These are phyloP conservation scores for Blastocrithidia nonstop DNA, from an alignment of 208 protist genomes.

Conservation along the genomic window DNA sequence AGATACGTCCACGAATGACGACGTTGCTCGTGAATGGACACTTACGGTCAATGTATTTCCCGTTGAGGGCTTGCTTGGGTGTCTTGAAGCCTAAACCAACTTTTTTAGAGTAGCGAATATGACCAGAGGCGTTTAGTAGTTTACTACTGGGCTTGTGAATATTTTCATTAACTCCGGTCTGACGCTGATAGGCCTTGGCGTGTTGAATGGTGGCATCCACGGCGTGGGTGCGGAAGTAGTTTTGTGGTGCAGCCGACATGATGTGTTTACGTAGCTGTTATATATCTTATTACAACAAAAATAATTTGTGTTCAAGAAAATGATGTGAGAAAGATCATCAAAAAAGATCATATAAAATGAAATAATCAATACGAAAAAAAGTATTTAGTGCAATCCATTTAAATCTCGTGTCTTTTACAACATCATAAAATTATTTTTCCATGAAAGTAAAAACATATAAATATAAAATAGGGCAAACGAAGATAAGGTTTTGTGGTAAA, in stretches of 20 bases:
- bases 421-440: too few species aligned
- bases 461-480: neutral
- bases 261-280: too few species aligned
- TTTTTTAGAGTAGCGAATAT: slow-evolving; percentile 92
- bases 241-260: slow-evolving; percentile 13
- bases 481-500: neutral
- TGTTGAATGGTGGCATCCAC: slow-evolving; percentile 83
- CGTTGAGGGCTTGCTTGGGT: slow-evolving; percentile 95
- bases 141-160: slow-evolving; percentile 44
- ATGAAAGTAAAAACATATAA: neutral
- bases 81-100: slow-evolving; percentile 99
- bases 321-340: too few species aligned
- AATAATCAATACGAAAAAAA: too few species aligned
- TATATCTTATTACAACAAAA: too few species aligned
- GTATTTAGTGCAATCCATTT: too few species aligned
- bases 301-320: too few species aligned
- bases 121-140: slow-evolving; percentile 45
- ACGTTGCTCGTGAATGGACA: slow-evolving; percentile 99
- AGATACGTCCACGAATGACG: slow-evolving; percentile 98
- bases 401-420: too few species aligned
- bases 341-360: too few species aligned
- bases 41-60: slow-evolving; percentile 99
- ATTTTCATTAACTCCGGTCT: slow-evolving; percentile 86
- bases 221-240: slow-evolving; percentile 55
- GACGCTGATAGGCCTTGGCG: slow-evolving; percentile 86